Conservation (phyloP, 768 basidiomycete species). For the Amanita subjunquillea region DNA sequence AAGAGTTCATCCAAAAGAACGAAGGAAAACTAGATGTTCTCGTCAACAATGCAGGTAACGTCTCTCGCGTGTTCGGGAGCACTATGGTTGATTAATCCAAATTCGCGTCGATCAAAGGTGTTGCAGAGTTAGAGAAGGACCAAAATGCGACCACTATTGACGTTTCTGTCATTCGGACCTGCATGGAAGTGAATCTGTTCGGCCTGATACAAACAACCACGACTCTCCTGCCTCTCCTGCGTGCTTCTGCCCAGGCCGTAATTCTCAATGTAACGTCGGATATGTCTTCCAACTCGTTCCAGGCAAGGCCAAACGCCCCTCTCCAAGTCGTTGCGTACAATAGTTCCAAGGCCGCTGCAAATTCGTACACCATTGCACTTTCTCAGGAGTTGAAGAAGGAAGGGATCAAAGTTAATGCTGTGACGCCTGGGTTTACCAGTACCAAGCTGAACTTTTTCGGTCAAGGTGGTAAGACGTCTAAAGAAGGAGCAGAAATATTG, state of each 20-base stretch:
- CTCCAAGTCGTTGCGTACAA: slow-evolving; percentile 43
- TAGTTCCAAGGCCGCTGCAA: slow-evolving; percentile 62
- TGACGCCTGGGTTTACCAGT: slow-evolving; percentile 50
- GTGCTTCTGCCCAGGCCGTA: slow-evolving; percentile 20
- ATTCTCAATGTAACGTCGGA: slow-evolving; percentile 32
- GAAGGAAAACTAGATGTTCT: background rate
- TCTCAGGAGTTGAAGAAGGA: slow-evolving; percentile 47
- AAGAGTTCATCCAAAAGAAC: background rate
- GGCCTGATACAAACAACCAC: slow-evolving; percentile 32
- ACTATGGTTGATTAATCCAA: slow-evolving; percentile 18
- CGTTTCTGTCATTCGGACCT: slow-evolving; percentile 20
- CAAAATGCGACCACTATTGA: slow-evolving; percentile 26
- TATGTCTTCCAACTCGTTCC: slow-evolving; percentile 32
- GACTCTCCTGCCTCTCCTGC: slow-evolving; percentile 31
- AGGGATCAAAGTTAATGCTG: slow-evolving; percentile 47
- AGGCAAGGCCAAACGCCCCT: slow-evolving; percentile 19
- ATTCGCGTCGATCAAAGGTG: slow-evolving; percentile 15
- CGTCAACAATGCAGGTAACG: background rate
- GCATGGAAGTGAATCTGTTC: slow-evolving; percentile 33
- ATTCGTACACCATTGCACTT: slow-evolving; percentile 49
- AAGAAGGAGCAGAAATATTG: slow-evolving; percentile 23
- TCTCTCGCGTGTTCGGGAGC: slow-evolving; percentile 19
- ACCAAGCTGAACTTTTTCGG: slow-evolving; percentile 30
- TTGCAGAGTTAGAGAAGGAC: slow-evolving; percentile 16
- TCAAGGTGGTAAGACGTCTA: slow-evolving; percentile 25